A percentile compares a stretch with the other conserved stretches of the same genome.
Evolutionary conservation across 805 yeast genomes (phyloP).

Genomic region (Tetrapisispora phaffii): DNA sequence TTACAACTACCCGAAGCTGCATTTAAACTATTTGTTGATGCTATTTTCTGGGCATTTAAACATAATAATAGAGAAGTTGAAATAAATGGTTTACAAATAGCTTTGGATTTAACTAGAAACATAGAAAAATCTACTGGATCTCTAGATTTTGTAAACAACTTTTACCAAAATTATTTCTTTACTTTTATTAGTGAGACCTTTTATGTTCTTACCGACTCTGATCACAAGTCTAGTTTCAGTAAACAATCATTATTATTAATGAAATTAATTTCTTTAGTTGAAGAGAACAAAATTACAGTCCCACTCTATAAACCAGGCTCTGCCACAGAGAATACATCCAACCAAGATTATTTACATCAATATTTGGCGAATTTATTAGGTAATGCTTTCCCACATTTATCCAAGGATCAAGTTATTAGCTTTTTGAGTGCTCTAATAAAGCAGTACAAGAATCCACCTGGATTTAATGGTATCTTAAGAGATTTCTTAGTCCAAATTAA

Average conservation of each 20-base stretch:
- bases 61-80: slow-evolving; percentile 97
- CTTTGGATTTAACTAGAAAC: slow-evolving; percentile 73
- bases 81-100: slow-evolving; percentile 76
- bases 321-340: slow-evolving; percentile 79
- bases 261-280: slow-evolving; percentile 72
- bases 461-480: slow-evolving; percentile 76
- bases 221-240: slow-evolving; percentile 93
- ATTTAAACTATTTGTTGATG: slow-evolving; percentile 82
- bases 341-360: slow-evolving; percentile 66
- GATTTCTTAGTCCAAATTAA: slow-evolving; percentile 95
- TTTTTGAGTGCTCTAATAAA: slow-evolving; percentile 70
- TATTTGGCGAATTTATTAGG: slow-evolving; percentile 73
- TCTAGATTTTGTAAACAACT: slow-evolving; percentile 57
- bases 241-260: slow-evolving; percentile 79
- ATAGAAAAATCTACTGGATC: slow-evolving; percentile 66
- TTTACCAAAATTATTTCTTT: slow-evolving; percentile 81
- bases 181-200: slow-evolving; percentile 86
- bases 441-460: slow-evolving; percentile 61
- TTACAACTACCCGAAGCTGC: slow-evolving; percentile 85
- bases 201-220: slow-evolving; percentile 89
- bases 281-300: slow-evolving; percentile 58
- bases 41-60: slow-evolving; percentile 96
- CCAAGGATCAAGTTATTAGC: slow-evolving; percentile 68
- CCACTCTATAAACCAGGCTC: slow-evolving; percentile 75
- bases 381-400: slow-evolving; percentile 88